A percentile compares a stretch with the other conserved stretches of the same genome.
phyloP scores from a whole-genome alignment of 768 basidiomycete species.

The Sarcodon sp. region DNA sequence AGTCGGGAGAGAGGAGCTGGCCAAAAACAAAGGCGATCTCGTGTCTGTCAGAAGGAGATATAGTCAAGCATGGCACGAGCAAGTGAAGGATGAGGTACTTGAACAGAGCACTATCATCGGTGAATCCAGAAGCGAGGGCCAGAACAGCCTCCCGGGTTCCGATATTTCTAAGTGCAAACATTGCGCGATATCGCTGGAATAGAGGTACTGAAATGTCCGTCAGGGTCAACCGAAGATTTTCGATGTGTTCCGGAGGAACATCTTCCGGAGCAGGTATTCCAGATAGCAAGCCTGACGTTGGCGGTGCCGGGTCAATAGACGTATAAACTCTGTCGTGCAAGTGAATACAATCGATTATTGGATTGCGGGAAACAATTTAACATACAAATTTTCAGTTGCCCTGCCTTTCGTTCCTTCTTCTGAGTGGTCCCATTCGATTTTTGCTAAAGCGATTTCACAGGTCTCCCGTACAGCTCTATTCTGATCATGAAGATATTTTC shows the following conservation, averaged over 20 bases:
- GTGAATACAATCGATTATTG: neutral
- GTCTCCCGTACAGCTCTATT: conserved; percentile 82
- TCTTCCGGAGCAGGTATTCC: conserved; percentile 41
- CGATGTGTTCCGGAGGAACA: conserved; percentile 32
- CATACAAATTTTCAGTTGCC: conserved; percentile 6
- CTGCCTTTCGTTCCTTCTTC: conserved; percentile 41
- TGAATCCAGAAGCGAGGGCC: conserved; percentile 84
- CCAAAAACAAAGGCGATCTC: conserved; percentile 99
- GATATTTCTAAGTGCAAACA: conserved; percentile 97
- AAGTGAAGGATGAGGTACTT: conserved; percentile 39
- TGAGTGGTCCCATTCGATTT: conserved; percentile 87
- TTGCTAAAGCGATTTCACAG: conserved; percentile 92
- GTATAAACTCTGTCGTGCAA: conserved; percentile 43
- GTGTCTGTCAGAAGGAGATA: conserved; percentile 41
- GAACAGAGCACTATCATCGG: conserved; percentile 84
- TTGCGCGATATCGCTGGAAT: conserved; percentile 92
- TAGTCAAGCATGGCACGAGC: neutral
- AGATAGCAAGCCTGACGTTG: conserved; percentile 48
- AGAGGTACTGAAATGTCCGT: conserved; percentile 58
- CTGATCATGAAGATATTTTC: conserved; percentile 57
- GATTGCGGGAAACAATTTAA: neutral
- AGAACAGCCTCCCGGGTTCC: conserved; percentile 75
- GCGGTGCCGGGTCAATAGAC: conserved; percentile 85
- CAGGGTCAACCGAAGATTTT: conserved; percentile 44
- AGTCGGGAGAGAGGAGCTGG: conserved; percentile 80